Percentiles rank a stretch among this genome's conserved stretches.
phyloP scores from a whole-genome alignment of 148 eudicot species.

The Chenopodium suecicum region DNA sequence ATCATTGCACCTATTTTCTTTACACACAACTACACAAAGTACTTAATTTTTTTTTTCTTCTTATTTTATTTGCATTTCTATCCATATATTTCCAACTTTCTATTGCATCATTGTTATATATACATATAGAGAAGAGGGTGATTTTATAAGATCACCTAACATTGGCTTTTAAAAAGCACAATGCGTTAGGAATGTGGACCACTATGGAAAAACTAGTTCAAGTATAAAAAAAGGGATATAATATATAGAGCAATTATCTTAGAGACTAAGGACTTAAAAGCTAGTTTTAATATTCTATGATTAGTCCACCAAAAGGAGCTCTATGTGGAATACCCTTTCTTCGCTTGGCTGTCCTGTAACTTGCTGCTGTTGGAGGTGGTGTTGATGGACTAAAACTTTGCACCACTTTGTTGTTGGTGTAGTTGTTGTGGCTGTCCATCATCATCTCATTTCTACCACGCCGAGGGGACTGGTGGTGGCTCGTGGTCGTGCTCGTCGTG shows the following conservation, averaged over 20 bases:
- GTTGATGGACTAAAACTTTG: conserved; percentile 75
- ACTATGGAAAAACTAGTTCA: conserved; percentile 22
- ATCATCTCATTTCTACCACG: conserved; percentile 23
- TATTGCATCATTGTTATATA: conserved; percentile 34
- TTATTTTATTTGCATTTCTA: conserved; percentile 21
- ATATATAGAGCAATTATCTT: conserved; percentile 24
- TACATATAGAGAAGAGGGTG: conserved; percentile 1
- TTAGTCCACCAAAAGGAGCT: conserved; percentile 67
- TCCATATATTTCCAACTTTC: conserved; percentile 28
- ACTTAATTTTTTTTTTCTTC: background rate
- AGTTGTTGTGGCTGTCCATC: conserved; percentile 26
- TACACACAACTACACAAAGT: background rate
- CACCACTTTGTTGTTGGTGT: conserved; percentile 33
- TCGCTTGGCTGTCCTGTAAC: conserved; percentile 58
- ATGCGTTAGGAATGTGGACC: conserved; percentile 23
- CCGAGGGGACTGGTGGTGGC: conserved; percentile 7
- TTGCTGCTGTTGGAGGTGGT: conserved; percentile 65
- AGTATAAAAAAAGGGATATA: conserved; percentile 17
- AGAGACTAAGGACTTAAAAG: conserved; percentile 22
- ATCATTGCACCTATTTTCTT: background rate
- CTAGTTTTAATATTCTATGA: conserved; percentile 42
- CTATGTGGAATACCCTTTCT: conserved; percentile 98
- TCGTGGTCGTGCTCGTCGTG: conserved; percentile 45
- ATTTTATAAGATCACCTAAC: conserved; percentile 14
- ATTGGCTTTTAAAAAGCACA: conserved; percentile 37